Percentiles rank a stretch among this genome's conserved stretches.
Conservation (phyloP, 495 filamentous ascomycete species). For the Tuber indicum region DNA sequence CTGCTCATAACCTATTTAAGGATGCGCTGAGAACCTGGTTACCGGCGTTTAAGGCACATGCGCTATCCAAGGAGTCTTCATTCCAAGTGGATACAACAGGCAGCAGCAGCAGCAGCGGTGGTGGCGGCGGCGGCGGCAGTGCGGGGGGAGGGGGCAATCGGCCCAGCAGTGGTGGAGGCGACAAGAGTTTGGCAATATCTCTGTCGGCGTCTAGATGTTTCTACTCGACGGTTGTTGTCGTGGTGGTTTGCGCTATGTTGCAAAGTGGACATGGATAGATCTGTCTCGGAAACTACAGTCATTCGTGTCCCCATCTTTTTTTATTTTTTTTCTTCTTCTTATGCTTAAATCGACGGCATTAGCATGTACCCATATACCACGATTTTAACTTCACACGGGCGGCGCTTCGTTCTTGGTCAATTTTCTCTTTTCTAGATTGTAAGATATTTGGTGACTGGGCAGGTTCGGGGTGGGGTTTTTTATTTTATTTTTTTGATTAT, state of each 20-base stretch:
- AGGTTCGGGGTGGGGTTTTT: background rate
- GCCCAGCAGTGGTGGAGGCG: background rate
- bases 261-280: background rate
- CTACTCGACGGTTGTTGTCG: background rate
- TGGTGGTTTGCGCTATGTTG: background rate
- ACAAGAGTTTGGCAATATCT: background rate
- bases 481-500: background rate
- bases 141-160: background rate
- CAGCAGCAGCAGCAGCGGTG: background rate
- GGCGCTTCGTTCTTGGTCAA: background rate
- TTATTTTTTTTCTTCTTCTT: background rate
- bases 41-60: conserved; percentile 25
- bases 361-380: background rate
- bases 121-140: background rate
- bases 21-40: conserved; percentile 25
- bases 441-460: background rate
- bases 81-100: background rate
- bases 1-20: conserved; percentile 30
- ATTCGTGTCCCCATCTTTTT: background rate
- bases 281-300: background rate
- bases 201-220: background rate
- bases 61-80: background rate
- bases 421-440: background rate
- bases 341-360: background rate
- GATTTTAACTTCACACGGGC: background rate